phyloP scores from a whole-genome alignment of 2,329 filamentous ascomycete species.

The Verticillium klebahnii region DNA sequence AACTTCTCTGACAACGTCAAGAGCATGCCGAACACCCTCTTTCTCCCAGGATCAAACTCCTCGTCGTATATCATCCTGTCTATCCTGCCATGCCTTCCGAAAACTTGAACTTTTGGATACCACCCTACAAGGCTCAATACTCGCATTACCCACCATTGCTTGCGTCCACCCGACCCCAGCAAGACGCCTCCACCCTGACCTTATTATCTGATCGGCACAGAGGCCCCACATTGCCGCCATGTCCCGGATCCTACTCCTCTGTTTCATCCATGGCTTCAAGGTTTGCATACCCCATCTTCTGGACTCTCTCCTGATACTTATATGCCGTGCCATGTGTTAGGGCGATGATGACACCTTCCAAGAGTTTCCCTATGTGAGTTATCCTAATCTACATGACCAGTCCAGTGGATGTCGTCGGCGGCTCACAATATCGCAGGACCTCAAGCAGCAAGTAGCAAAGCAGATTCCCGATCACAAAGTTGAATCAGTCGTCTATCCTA shows the following conservation, averaged over 20 bases:
- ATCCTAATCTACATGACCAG: not conserved
- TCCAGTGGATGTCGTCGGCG: not conserved
- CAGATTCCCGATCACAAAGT: slow-evolving; percentile 58
- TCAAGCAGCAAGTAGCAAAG: slow-evolving; percentile 53
- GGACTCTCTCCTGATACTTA: not conserved
- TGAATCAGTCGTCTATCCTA: slow-evolving; percentile 61
- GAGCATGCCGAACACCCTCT: not conserved
- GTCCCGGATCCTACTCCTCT: slow-evolving; percentile 58
- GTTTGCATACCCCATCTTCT: slow-evolving; percentile 15
- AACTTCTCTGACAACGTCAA: not conserved
- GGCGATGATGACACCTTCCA: slow-evolving; percentile 67
- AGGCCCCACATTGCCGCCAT: slow-evolving; percentile 19
- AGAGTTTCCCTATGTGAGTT: slow-evolving; percentile 51
- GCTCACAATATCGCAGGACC: slow-evolving; percentile 32
- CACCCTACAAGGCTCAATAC: not conserved
- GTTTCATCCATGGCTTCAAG: slow-evolving; percentile 75
- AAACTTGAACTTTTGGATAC: not conserved
- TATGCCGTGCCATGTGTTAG: slow-evolving; percentile 24
- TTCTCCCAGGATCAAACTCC: not conserved
- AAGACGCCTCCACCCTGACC: slow-evolving; percentile 1
- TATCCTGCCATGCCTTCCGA: not conserved
- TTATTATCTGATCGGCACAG: not conserved
- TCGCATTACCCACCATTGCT: not conserved
- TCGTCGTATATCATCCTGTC: not conserved
- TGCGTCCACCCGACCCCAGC: not conserved